Evolutionary conservation across 2,329 filamentous ascomycete species (phyloP).

Genomic region (Coleophoma crateriformis): DNA sequence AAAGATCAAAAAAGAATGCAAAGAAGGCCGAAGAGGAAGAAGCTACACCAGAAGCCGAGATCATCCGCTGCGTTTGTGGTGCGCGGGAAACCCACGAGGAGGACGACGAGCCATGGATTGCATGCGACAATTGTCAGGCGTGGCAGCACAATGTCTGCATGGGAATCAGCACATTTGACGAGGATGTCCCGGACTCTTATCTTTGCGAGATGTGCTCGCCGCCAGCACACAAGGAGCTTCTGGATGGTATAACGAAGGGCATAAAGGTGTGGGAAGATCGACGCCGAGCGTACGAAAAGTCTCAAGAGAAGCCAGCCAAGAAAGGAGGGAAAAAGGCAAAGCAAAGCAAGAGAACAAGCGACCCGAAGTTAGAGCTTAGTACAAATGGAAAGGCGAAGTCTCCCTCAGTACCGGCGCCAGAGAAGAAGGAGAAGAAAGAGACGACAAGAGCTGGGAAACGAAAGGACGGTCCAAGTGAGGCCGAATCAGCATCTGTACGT

Average conservation of each 20-base stretch:
- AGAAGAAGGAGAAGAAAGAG: slow-evolving; percentile 38
- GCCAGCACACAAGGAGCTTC: slow-evolving; percentile 72
- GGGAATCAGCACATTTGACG: slow-evolving; percentile 69
- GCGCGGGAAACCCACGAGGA: slow-evolving; percentile 81
- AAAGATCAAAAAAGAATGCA: slow-evolving; percentile 46
- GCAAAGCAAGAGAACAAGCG: slow-evolving; percentile 55
- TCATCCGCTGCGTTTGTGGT: slow-evolving; percentile 92
- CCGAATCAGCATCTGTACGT: slow-evolving; percentile 40
- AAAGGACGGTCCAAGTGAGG: slow-evolving; percentile 47
- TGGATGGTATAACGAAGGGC: slow-evolving; percentile 72
- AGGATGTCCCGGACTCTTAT: slow-evolving; percentile 77
- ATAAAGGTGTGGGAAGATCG: slow-evolving; percentile 82
- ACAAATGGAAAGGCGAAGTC: slow-evolving; percentile 26
- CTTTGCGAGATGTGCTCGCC: slow-evolving; percentile 89
- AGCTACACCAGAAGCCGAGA: slow-evolving; percentile 39
- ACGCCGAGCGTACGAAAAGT: slow-evolving; percentile 51
- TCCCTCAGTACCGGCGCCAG: slow-evolving; percentile 14
- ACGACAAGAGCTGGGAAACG: slow-evolving; percentile 21
- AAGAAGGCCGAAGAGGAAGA: slow-evolving; percentile 35
- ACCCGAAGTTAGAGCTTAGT: slow-evolving; percentile 43
- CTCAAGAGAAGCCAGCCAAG: slow-evolving; percentile 38
- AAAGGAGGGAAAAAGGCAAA: slow-evolving; percentile 53
- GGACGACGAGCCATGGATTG: slow-evolving; percentile 87
- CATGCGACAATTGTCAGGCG: slow-evolving; percentile 83
- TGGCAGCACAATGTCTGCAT: slow-evolving; percentile 99